Evolutionary conservation across 768 basidiomycete species (phyloP).

Genomic region (Leccinum broughii): DNA sequence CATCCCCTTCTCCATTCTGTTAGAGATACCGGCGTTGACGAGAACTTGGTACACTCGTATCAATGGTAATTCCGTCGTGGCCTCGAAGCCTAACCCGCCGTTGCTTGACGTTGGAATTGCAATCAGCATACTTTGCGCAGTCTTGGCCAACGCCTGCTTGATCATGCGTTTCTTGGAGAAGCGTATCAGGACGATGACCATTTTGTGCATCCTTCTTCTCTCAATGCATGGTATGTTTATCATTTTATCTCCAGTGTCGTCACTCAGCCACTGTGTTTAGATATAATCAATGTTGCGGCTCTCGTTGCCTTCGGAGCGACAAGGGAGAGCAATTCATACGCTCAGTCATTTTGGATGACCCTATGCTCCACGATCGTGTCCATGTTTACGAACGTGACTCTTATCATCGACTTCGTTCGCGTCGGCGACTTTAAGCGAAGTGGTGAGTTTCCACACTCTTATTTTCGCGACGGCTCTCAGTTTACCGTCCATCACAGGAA

Average conservation of each 20-base stretch:
- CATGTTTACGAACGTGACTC: constrained; percentile 61
- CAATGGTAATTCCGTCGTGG: constrained; percentile 37
- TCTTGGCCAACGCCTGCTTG: constrained; percentile 68
- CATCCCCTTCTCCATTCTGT: constrained; percentile 76
- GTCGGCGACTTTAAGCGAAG: constrained; percentile 64
- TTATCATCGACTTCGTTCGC: constrained; percentile 58
- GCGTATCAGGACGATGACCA: constrained; percentile 59
- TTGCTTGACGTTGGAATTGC: constrained; percentile 62
- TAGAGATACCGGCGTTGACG: constrained; percentile 80
- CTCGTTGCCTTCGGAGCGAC: constrained; percentile 63
- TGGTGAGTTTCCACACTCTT: constrained; percentile 41
- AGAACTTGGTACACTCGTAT: constrained; percentile 73
- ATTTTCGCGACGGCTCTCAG: not conserved
- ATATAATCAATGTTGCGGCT: constrained; percentile 64
- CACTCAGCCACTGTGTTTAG: constrained; percentile 35
- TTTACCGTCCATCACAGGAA: constrained; percentile 45
- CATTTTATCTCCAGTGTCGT: not conserved
- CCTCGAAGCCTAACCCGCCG: constrained; percentile 51
- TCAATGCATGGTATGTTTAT: constrained; percentile 63
- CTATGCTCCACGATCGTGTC: constrained; percentile 73
- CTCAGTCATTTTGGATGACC: constrained; percentile 74
- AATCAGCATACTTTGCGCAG: constrained; percentile 40
- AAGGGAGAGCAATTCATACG: constrained; percentile 69
- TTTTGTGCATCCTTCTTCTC: constrained; percentile 62
- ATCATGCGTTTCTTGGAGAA: constrained; percentile 73